Conservation (phyloP, 768 basidiomycete species). For the Auricularia sp. region DNA sequence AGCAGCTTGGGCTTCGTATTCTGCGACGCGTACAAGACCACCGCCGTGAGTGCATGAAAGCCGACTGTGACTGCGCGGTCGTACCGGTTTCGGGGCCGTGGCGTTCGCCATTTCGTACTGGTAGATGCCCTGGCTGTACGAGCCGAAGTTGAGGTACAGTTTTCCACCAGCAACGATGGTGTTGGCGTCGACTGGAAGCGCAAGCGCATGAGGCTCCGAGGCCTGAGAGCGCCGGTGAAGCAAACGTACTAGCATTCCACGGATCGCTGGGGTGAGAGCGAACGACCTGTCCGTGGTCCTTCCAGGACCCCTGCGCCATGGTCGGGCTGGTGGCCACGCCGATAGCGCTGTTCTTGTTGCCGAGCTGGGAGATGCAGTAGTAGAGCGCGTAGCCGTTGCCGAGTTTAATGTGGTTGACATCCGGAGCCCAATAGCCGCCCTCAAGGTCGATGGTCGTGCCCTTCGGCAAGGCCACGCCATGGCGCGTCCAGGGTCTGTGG, state of each 20-base stretch:
- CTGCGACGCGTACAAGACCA: neutral
- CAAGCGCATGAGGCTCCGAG: too few relatives aligned
- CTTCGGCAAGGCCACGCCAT: constrained; percentile 11
- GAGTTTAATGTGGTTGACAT: constrained; percentile 12
- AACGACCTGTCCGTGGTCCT: constrained; percentile 17
- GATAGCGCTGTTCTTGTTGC: constrained; percentile 17
- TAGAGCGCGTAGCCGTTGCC: constrained; percentile 15
- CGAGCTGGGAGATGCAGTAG: constrained; percentile 16
- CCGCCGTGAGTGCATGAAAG: neutral
- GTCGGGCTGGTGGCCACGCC: constrained; percentile 16
- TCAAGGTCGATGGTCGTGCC: constrained; percentile 9
- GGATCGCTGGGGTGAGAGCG: constrained; percentile 8
- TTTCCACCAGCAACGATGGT: constrained; percentile 11
- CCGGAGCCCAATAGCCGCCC: constrained; percentile 16
- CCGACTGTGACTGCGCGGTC: neutral
- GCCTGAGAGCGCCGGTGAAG: too few relatives aligned
- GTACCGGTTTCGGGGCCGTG: constrained; percentile 4
- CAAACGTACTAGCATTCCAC: constrained; percentile 12
- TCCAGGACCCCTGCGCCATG: constrained; percentile 18
- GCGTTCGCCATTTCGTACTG: too few relatives aligned
- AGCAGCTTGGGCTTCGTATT: neutral
- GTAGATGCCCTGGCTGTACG: too few relatives aligned
- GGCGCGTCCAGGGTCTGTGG: constrained; percentile 13
- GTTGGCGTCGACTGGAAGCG: constrained; percentile 8
- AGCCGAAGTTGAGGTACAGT: constrained; percentile 13